Conservation (phyloP, 1,139 yeast genomes). For the Yamadazyma conglobata region DNA sequence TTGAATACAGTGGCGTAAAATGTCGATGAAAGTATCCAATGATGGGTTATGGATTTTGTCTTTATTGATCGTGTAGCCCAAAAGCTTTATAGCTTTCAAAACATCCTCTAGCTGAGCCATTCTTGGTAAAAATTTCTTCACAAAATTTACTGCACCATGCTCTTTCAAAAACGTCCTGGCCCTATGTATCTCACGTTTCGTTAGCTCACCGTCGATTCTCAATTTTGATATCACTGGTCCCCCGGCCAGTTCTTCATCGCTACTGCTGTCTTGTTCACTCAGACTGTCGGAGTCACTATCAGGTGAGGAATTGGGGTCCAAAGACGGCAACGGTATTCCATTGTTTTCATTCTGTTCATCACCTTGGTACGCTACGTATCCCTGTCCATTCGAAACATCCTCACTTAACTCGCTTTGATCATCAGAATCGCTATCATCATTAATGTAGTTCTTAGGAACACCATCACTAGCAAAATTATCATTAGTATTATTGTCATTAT, state of each 20-base stretch:
- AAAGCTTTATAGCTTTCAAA: conserved; percentile 40
- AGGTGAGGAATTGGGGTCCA: too few species aligned
- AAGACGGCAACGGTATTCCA: too few species aligned
- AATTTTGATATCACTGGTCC: background rate
- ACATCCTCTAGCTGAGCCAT: conserved; percentile 56
- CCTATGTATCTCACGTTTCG: conserved; percentile 19
- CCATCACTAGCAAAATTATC: too few species aligned
- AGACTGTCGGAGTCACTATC: background rate
- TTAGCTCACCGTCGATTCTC: conserved; percentile 1
- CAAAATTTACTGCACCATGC: conserved; percentile 57
- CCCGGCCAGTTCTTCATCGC: background rate
- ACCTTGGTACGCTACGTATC: too few species aligned
- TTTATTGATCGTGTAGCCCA: conserved; percentile 52
- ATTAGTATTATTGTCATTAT: too few species aligned
- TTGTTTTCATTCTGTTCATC: too few species aligned
- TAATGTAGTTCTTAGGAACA: too few species aligned
- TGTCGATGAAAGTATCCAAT: conserved; percentile 40
- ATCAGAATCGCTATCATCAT: too few species aligned
- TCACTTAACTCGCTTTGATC: too few species aligned
- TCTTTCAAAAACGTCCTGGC: conserved; percentile 59
- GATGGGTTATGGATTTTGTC: conserved; percentile 17
- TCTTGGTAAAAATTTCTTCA: conserved; percentile 58
- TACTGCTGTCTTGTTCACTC: too few species aligned
- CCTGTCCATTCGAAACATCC: too few species aligned
- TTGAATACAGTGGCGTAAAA: conserved; percentile 58